Conservation (phyloP, 805 yeast species). For the Peterozyma xylosa region DNA sequence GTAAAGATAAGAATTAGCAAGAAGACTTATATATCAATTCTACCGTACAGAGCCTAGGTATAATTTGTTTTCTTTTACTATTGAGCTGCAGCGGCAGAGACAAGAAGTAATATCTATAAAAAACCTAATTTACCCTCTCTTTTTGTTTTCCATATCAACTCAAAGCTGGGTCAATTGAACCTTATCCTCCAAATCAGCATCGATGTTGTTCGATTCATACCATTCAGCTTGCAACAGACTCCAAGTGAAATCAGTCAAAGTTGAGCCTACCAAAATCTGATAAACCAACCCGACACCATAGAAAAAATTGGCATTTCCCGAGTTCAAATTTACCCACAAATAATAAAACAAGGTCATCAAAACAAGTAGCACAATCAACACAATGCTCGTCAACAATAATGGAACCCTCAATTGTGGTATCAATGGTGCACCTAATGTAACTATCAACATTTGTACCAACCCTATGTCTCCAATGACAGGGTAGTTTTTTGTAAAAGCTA, state of each 20-base stretch:
- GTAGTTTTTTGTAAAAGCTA: slow-evolving; percentile 69
- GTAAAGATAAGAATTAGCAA: too few relatives aligned
- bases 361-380: slow-evolving; percentile 29
- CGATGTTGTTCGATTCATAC: slow-evolving; percentile 31
- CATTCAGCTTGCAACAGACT: slow-evolving; percentile 66
- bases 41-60: too few relatives aligned
- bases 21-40: too few relatives aligned
- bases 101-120: too few relatives aligned
- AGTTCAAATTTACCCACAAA: slow-evolving; percentile 89
- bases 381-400: slow-evolving; percentile 18
- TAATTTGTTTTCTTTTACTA: too few relatives aligned
- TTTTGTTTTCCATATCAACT: neutral
- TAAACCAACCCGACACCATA: slow-evolving; percentile 87
- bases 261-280: slow-evolving; percentile 42
- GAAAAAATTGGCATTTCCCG: slow-evolving; percentile 94
- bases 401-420: slow-evolving; percentile 19
- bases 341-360: slow-evolving; percentile 87
- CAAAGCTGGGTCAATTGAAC: slow-evolving; percentile 40
- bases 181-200: slow-evolving; percentile 22
- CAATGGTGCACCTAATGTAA: slow-evolving; percentile 20
- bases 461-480: slow-evolving; percentile 78
- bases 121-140: too few relatives aligned
- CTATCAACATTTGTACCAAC: slow-evolving; percentile 22
- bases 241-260: slow-evolving; percentile 63
- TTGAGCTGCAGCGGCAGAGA: too few relatives aligned